Evolutionary conservation across 305 asterid species (phyloP).

Genomic region (Rubia peregrina): DNA sequence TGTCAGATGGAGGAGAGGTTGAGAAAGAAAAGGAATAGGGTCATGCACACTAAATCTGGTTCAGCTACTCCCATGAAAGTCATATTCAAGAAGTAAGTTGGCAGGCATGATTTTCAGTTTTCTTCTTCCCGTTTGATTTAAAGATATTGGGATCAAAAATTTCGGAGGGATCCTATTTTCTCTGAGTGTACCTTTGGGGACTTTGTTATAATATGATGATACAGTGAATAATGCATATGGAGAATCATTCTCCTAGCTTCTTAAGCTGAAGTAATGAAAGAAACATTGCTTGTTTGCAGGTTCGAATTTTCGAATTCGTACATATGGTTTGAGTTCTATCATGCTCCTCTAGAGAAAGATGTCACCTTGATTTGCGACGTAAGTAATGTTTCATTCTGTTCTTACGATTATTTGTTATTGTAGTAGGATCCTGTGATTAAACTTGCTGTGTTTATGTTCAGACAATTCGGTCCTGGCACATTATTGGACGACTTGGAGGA

Average conservation of each 20-base stretch:
- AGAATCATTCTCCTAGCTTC: neutral
- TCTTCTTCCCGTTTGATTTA: neutral
- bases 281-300: slow-evolving; percentile 30
- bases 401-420: slow-evolving; percentile 5
- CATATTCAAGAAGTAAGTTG: slow-evolving; percentile 62
- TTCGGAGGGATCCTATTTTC: too few species aligned
- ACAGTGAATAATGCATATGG: neutral
- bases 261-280: neutral
- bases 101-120: slow-evolving; percentile 2
- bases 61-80: slow-evolving; percentile 64
- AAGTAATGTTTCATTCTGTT: slow-evolving; percentile 27
- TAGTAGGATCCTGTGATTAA: slow-evolving; percentile 13
- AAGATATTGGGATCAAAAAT: too few species aligned
- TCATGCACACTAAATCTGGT: slow-evolving; percentile 77
- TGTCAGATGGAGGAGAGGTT: slow-evolving; percentile 86
- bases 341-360: slow-evolving; percentile 66
- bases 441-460: slow-evolving; percentile 27
- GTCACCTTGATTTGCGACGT: slow-evolving; percentile 74
- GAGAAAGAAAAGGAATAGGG: slow-evolving; percentile 80
- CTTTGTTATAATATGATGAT: neutral
- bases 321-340: slow-evolving; percentile 91
- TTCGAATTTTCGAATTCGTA: slow-evolving; percentile 77
- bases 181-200: neutral
- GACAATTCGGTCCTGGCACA: slow-evolving; percentile 91
- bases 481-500: slow-evolving; percentile 93